Evolutionary conservation across 192 early-diverging fungal species (phyloP).

Genomic region (Rhizophagus prolifer): DNA sequence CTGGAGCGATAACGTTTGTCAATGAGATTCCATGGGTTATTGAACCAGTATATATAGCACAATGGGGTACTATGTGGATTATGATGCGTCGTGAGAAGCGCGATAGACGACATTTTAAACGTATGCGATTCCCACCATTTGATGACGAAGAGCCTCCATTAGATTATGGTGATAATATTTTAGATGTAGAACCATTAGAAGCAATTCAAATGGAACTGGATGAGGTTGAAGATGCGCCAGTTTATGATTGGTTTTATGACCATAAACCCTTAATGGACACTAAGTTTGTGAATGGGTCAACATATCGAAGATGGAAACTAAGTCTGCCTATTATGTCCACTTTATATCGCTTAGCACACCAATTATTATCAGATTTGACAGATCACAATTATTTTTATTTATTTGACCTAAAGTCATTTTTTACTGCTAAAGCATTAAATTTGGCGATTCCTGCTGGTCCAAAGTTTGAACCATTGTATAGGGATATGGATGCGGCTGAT

Average conservation of each 20-base stretch:
- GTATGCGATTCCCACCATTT: constrained; percentile 97
- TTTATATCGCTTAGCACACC: constrained; percentile 86
- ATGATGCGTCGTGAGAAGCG: constrained; percentile 99
- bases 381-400: constrained; percentile 99
- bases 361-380: constrained; percentile 89
- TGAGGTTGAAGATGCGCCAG: constrained; percentile 88
- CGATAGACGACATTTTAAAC: constrained; percentile 96
- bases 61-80: constrained; percentile 99
- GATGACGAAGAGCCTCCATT: constrained; percentile 99
- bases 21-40: constrained; percentile 95
- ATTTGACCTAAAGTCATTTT: constrained; percentile 92
- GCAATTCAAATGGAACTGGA: constrained; percentile 99
- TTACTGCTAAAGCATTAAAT: constrained; percentile 96
- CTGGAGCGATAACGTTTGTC: constrained; percentile 98
- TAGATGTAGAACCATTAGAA: constrained; percentile 97
- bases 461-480: constrained; percentile 95
- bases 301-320: constrained; percentile 88
- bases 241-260: constrained; percentile 97
- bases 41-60: constrained; percentile 96
- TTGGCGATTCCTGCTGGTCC: constrained; percentile 98
- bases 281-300: constrained; percentile 83
- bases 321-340: constrained; percentile 94
- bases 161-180: constrained; percentile 98
- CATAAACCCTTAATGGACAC: constrained; percentile 80
- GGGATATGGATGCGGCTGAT: constrained; percentile 94